Conservation (phyloP, 768 basidiomycete species). For the Daedaleopsis nitida region DNA sequence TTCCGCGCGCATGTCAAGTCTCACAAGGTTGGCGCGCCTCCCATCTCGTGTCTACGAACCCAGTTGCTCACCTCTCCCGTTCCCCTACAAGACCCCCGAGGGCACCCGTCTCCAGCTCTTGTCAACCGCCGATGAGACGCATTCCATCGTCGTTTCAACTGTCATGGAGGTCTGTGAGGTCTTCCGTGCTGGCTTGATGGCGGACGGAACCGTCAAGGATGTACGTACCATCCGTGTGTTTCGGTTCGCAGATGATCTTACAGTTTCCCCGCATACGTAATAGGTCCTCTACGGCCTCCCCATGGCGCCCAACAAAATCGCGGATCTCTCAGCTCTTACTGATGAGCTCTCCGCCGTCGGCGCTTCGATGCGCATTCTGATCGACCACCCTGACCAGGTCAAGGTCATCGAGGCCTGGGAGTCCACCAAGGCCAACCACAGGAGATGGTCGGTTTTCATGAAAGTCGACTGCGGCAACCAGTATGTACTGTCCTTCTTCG, state of each 20-base stretch:
- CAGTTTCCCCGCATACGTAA: not conserved
- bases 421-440: conserved; percentile 37
- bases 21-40: conserved; percentile 56
- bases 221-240: conserved; percentile 42
- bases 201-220: conserved; percentile 76
- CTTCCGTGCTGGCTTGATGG: conserved; percentile 63
- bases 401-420: conserved; percentile 64
- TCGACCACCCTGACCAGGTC: conserved; percentile 79
- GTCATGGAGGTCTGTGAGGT: conserved; percentile 82
- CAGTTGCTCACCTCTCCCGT: not conserved
- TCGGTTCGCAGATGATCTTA: not conserved
- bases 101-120: conserved; percentile 70
- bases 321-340: conserved; percentile 64
- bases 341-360: conserved; percentile 55
- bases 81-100: conserved; percentile 56
- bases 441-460: conserved; percentile 76
- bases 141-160: conserved; percentile 79
- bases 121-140: conserved; percentile 52
- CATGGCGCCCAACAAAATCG: conserved; percentile 66
- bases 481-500: conserved; percentile 43
- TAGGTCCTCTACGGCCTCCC: conserved; percentile 86
- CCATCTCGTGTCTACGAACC: not conserved
- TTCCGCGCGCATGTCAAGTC: conserved; percentile 89
- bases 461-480: conserved; percentile 79
- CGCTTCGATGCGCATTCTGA: conserved; percentile 64